phyloP scores from a whole-genome alignment of 257 asterid genomes.

The Plantago major region DNA sequence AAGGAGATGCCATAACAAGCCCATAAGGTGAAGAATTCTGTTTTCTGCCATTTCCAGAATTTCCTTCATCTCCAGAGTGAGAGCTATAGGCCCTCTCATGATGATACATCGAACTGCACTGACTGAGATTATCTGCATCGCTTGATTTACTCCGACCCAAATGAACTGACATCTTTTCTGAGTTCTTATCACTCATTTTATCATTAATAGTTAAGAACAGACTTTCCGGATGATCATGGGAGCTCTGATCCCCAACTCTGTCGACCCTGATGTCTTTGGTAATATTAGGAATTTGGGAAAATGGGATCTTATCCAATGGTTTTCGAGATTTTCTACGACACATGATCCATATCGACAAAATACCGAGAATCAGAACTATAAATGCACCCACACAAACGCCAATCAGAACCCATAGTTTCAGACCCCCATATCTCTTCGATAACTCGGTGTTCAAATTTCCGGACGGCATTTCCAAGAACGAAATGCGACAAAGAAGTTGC shows the following conservation, averaged over 20 bases:
- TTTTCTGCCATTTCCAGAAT: conserved; percentile 54
- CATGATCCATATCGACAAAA: conserved; percentile 61
- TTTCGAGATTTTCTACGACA: conserved; percentile 60
- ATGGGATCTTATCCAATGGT: conserved; percentile 46
- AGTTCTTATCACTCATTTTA: conserved; percentile 46
- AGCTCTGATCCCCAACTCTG: conserved; percentile 45
- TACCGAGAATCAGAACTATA: conserved; percentile 60
- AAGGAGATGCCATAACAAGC: conserved; percentile 70
- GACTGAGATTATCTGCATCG: conserved; percentile 82
- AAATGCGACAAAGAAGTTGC: conserved; percentile 7
- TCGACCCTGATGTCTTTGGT: conserved; percentile 85
- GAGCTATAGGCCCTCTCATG: conserved; percentile 67
- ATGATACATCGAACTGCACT: conserved; percentile 67
- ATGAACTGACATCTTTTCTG: conserved; percentile 67
- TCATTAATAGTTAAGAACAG: conserved; percentile 48
- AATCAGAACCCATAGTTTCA: conserved; percentile 80
- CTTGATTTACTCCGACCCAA: conserved; percentile 75
- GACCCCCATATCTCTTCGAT: conserved; percentile 58
- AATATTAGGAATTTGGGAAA: conserved; percentile 58
- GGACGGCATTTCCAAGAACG: conserved; percentile 49
- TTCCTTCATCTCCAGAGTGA: conserved; percentile 95
- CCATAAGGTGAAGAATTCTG: conserved; percentile 57
- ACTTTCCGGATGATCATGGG: conserved; percentile 41
- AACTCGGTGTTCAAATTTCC: conserved; percentile 45
- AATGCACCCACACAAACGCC: conserved; percentile 71